Base-by-base conservation (phyloP, 2,329 filamentous ascomycete genomes). In the Paramyrothecium sp. region DNA sequence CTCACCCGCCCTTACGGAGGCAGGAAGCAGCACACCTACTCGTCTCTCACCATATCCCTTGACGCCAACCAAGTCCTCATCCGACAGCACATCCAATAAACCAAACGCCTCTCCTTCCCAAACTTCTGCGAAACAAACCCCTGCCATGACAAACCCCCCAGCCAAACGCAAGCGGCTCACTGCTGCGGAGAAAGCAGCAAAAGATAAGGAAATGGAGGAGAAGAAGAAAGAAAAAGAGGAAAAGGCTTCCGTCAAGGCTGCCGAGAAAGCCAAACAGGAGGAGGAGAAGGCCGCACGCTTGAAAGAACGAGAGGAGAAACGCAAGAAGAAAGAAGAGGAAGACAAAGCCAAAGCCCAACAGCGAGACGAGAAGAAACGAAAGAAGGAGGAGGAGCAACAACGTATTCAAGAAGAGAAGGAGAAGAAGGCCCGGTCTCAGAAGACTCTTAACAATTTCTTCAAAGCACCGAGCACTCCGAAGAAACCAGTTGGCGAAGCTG, bases 341-440 rank as follows among this genome's bases (percentile, higher is more conserved):
- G 73, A 74, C 20, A 65, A 69, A 53, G 56, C 66, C 8, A 73
- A 72, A 60, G 75, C 73, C 0, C 71, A 76, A 50, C 77, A 81
- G 59, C 73, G 71, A 12, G 74, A 75, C 16, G 75, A 76, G 58
- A 82, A 81, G 67, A 78, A 75, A 63, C 73, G 73, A 30, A 78
- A 81, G 61, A 81, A 80, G 65, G 81, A 83, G 46, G 80, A 82
- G 47, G 79, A 80, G 54, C 65, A 74, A 49, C 65, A 73, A 48
- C 71, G 69, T 51, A 51, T 69, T 2, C 69, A 74, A 58, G 72
- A 76, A 38, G 75, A 76, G 51, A 78, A 81, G 63, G 77, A 79
- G 22, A 83, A 77, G 62, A 83, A 80, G 67, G 75, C 76, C n/a
- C 71, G 76, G 16, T 78, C 71, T 54, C 82, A 80, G 70, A 73